These are phyloP conservation scores for Mortierella hygrophila DNA, from an alignment of 192 early-diverging fungal species.

Conservation along the genomic window DNA sequence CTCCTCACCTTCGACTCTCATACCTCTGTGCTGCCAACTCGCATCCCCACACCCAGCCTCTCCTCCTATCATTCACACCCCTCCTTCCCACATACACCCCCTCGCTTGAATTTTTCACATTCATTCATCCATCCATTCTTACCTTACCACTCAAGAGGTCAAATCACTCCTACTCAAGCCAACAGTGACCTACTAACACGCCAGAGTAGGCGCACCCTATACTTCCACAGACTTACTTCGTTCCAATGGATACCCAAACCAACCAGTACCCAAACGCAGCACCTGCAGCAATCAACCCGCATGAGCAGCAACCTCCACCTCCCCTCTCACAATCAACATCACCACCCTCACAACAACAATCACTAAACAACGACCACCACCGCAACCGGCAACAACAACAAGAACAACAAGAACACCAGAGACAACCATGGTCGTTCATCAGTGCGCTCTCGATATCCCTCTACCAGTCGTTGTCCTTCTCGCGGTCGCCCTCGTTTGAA, in stretches of 20 bases:
- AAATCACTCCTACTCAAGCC: no score
- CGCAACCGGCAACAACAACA: neutral
- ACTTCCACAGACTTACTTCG: neutral
- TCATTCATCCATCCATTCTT: no score
- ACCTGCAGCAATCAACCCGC: neutral
- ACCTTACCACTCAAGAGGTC: no score
- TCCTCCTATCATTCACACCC: neutral
- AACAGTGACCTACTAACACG: neutral
- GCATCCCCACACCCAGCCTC: neutral
- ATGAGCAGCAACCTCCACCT: neutral
- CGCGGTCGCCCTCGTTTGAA: slow-evolving; percentile 49
- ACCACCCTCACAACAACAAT: neutral
- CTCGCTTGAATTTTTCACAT: neutral
- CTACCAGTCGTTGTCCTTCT: slow-evolving; percentile 51
- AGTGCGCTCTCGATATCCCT: slow-evolving; percentile 47
- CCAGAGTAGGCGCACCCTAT: neutral
- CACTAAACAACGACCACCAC: no score
- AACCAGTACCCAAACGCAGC: neutral
- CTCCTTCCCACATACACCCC: neutral
- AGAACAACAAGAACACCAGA: neutral
- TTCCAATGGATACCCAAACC: neutral
- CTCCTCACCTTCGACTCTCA: no score
- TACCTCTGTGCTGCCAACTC: neutral
- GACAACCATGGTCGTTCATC: slow-evolving; percentile 35
- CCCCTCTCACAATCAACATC: neutral